A percentile compares a stretch with the other conserved stretches of the same genome.
phyloP scores from a whole-genome alignment of 108 stramenopile genomes.

The Mediolabrus comicus region DNA sequence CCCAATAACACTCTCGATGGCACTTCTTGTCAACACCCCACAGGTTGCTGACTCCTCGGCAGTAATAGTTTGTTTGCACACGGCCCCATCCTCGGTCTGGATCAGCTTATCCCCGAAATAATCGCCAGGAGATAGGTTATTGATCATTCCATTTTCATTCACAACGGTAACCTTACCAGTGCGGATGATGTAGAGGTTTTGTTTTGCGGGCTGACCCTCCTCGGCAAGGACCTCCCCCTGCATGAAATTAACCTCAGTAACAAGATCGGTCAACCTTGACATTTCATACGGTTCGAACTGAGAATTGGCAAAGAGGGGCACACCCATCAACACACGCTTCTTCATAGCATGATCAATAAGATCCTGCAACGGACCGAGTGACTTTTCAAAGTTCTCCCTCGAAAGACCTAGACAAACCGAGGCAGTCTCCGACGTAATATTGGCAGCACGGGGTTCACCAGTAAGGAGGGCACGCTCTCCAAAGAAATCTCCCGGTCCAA shows the following conservation, averaged over 20 bases:
- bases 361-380: conserved; percentile 76
- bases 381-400: conserved; percentile 78
- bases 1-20: conserved; percentile 81
- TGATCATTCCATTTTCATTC: conserved; percentile 73
- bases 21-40: conserved; percentile 65
- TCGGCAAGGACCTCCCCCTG: conserved; percentile 75
- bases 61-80: conserved; percentile 66
- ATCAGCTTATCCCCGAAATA: conserved; percentile 82
- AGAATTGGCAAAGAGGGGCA: conserved; percentile 83
- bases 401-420: conserved; percentile 76
- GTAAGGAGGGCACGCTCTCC: conserved; percentile 96
- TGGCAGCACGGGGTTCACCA: conserved; percentile 92
- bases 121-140: conserved; percentile 70
- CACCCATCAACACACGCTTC: conserved; percentile 82
- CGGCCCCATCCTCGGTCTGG: conserved; percentile 53
- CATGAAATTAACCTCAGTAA: conserved; percentile 61
- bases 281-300: conserved; percentile 84
- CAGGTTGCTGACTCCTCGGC: conserved; percentile 70
- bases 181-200: conserved; percentile 81
- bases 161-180: conserved; percentile 65
- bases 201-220: conserved; percentile 69
- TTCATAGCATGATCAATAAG: conserved; percentile 81
- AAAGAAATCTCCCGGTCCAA: conserved; percentile 87
- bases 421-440: conserved; percentile 63
- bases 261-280: conserved; percentile 72